Evolutionary conservation across 176 grass and related monocot species (phyloP).

Genomic region (Saccharum spontaneum): DNA sequence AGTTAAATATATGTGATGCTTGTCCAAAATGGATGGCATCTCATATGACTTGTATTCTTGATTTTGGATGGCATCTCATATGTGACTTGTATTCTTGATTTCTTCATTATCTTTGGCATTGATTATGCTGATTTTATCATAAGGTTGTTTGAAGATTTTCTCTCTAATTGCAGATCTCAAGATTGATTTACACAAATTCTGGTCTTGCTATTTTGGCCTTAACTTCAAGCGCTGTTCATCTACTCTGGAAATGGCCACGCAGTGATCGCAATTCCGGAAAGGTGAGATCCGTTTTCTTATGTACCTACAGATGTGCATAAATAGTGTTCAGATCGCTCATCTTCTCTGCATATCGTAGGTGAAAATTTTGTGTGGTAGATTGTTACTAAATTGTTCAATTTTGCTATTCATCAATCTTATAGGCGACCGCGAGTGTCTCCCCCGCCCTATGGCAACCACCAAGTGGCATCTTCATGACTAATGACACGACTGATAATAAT

Average conservation of each 20-base stretch:
- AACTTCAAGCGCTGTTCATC: conserved; percentile 89
- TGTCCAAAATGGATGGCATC: not conserved
- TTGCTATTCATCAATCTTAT: conserved; percentile 39
- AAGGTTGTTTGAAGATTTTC: not conserved
- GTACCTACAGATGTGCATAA: not conserved
- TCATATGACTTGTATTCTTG: conserved; percentile 5
- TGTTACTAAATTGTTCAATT: conserved; percentile 38
- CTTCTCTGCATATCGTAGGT: not conserved
- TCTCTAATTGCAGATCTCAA: conserved; percentile 70
- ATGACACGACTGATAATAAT: conserved; percentile 83
- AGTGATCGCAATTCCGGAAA: conserved; percentile 91
- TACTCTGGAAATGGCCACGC: conserved; percentile 99
- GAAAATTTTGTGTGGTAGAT: not conserved
- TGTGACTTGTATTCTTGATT: conserved; percentile 7
- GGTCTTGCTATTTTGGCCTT: conserved; percentile 92
- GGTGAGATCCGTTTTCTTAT: conserved; percentile 45
- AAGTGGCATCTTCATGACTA: conserved; percentile 98
- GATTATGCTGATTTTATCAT: conserved; percentile 10
- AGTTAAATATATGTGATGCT: conserved; percentile 1
- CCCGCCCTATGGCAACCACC: conserved; percentile 94
- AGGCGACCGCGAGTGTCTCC: conserved; percentile 80
- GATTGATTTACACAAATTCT: conserved; percentile 98
- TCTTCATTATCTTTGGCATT: not conserved
- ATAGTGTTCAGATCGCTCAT: conserved; percentile 14
- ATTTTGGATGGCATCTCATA: not conserved